Conservation (phyloP, 768 basidiomycete genomes). For the Multifurca ochricompacta region DNA sequence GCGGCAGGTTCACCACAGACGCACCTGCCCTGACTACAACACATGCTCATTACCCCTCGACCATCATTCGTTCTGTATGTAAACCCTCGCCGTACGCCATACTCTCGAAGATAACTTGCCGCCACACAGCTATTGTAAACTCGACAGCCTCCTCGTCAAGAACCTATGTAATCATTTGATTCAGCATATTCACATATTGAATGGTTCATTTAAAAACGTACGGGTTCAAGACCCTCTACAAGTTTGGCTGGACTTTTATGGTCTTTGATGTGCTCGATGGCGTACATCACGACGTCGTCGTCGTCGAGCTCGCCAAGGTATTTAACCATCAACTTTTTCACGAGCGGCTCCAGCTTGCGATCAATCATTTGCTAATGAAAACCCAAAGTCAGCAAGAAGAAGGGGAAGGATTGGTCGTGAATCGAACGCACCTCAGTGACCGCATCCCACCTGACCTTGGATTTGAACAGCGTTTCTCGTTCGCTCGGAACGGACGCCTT, state of each 20-base stretch:
- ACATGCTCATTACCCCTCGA: slow-evolving; percentile 41
- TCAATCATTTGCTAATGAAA: slow-evolving; percentile 65
- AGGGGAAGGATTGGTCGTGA: neutral
- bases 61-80: slow-evolving; percentile 76
- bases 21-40: slow-evolving; percentile 20
- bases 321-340: slow-evolving; percentile 75
- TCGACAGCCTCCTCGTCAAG: slow-evolving; percentile 87
- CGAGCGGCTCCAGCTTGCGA: slow-evolving; percentile 77
- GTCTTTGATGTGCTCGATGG: slow-evolving; percentile 86
- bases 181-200: neutral
- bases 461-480: slow-evolving; percentile 71
- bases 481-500: slow-evolving; percentile 66
- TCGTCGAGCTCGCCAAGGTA: slow-evolving; percentile 91
- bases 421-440: slow-evolving; percentile 63
- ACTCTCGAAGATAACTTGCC: slow-evolving; percentile 91
- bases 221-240: slow-evolving; percentile 85
- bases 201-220: slow-evolving; percentile 36
- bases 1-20: slow-evolving; percentile 15
- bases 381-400: slow-evolving; percentile 20
- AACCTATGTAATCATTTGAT: slow-evolving; percentile 44
- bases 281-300: slow-evolving; percentile 91
- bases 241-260: slow-evolving; percentile 80
- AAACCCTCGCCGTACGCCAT: slow-evolving; percentile 88
- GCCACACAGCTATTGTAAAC: slow-evolving; percentile 75
- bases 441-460: slow-evolving; percentile 88